phyloP scores from a whole-genome alignment of 73 alveolate species.

The Blepharisma japonicum region DNA sequence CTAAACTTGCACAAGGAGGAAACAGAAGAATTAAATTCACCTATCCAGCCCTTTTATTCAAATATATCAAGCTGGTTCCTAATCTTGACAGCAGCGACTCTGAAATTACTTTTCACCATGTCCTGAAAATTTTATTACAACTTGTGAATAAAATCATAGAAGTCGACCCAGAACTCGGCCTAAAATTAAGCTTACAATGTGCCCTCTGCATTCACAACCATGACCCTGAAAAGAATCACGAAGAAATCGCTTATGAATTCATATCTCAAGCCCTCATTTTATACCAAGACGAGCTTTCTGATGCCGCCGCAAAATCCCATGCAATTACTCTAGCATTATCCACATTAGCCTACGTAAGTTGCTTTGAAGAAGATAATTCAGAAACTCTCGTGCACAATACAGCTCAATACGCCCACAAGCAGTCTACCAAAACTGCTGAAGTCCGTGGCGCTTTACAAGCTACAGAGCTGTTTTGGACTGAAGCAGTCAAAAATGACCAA shows the following conservation, averaged over 20 bases:
- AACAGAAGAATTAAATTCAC: conserved; percentile 78
- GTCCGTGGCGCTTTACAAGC: conserved; percentile 54
- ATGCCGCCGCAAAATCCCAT: conserved; percentile 37
- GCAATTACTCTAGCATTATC: conserved; percentile 37
- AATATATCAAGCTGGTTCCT: conserved; percentile 51
- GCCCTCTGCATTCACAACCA: conserved; percentile 53
- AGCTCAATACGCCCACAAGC: conserved; percentile 51
- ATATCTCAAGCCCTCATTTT: conserved; percentile 45
- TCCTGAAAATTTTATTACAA: conserved; percentile 18
- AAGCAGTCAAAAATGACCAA: conserved; percentile 21
- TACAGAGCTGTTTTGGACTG: conserved; percentile 49
- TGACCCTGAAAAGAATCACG: conserved; percentile 39
- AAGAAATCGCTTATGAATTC: conserved; percentile 56
- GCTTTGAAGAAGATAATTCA: conserved; percentile 46
- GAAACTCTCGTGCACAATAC: conserved; percentile 60
- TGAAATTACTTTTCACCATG: not conserved
- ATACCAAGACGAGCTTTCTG: conserved; percentile 58
- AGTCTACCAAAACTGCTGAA: conserved; percentile 67
- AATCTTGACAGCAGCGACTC: conserved; percentile 25
- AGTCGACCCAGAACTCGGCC: conserved; percentile 54
- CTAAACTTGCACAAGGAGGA: conserved; percentile 84
- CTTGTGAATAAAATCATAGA: conserved; percentile 38
- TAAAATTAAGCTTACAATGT: conserved; percentile 57
- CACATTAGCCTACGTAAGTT: conserved; percentile 33
- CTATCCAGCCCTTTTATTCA: conserved; percentile 80